These are phyloP conservation scores for Echinochloa phyllopogon DNA, from an alignment of 176 grass and related monocot genomes.

Conservation along the genomic window DNA sequence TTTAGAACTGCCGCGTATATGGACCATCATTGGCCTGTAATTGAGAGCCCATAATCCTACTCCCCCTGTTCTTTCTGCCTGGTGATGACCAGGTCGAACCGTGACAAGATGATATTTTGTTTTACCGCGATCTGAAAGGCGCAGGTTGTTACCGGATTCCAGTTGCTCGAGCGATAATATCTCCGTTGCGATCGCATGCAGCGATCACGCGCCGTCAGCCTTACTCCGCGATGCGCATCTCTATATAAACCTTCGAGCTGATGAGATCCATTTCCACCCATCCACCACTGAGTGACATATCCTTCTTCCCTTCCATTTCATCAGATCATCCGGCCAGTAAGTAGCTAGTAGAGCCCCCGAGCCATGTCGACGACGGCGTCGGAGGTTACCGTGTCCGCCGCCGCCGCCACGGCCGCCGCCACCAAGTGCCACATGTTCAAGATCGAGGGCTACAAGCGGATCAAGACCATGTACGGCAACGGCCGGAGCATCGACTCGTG, in stretches of 20 bases:
- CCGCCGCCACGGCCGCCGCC: conserved; percentile 13
- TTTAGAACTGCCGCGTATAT: too few species aligned
- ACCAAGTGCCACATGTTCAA: conserved; percentile 30
- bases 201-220: neutral
- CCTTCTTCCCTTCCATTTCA: neutral
- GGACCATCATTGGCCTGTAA: too few species aligned
- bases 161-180: too few species aligned
- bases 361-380: neutral
- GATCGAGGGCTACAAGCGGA: conserved; percentile 20
- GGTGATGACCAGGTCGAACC: too few species aligned
- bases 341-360: too few species aligned
- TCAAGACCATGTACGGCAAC: conserved; percentile 13
- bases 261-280: neutral
- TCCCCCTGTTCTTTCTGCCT: too few species aligned
- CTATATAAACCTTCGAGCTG: neutral
- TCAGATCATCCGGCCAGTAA: too few species aligned
- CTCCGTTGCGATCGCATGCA: neutral
- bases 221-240: neutral
- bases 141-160: too few species aligned
- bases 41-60: too few species aligned
- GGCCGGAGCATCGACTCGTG: conserved; percentile 6
- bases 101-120: too few species aligned
- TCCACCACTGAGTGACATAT: neutral
- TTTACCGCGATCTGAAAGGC: too few species aligned
- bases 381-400: conserved; percentile 6